These are phyloP conservation scores for Leptodermis oblonga DNA, from an alignment of 257 asterid genomes.

Conservation along the genomic window DNA sequence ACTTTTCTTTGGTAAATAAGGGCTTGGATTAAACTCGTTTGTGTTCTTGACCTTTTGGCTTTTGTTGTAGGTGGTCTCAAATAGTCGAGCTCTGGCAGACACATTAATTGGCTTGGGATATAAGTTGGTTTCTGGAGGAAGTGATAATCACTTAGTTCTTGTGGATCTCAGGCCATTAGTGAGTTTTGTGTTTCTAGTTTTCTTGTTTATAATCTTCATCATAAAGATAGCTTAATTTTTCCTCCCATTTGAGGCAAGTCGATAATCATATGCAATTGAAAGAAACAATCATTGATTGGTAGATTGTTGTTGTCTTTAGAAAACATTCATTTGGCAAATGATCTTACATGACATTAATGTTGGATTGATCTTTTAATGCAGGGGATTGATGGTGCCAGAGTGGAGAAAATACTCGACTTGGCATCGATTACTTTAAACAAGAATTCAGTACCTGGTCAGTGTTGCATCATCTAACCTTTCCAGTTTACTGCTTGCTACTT, in stretches of 20 bases:
- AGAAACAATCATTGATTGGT: no score
- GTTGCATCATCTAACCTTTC: not conserved
- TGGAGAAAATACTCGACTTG: conserved; percentile 87
- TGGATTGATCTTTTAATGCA: conserved; percentile 20
- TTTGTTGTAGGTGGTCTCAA: conserved; percentile 60
- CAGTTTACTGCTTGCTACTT: not conserved
- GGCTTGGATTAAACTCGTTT: not conserved
- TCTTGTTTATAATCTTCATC: not conserved
- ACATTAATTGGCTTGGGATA: conserved; percentile 75
- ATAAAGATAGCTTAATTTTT: no score
- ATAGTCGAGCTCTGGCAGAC: conserved; percentile 82
- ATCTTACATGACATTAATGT: not conserved
- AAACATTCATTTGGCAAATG: not conserved
- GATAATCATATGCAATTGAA: no score
- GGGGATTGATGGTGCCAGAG: conserved; percentile 95
- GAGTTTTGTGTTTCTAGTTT: conserved; percentile 18
- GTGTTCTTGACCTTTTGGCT: conserved; percentile 16
- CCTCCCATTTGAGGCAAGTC: not conserved
- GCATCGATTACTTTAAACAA: conserved; percentile 91
- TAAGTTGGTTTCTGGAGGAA: conserved; percentile 87
- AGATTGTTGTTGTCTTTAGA: no score
- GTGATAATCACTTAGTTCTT: conserved; percentile 94
- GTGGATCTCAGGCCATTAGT: conserved; percentile 91
- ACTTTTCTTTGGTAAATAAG: conserved; percentile 6
- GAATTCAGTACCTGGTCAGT: conserved; percentile 93